Evolutionary conservation across 768 basidiomycete genomes (phyloP), one percentile per base, ranked within the genome.

Genomic region (Trametes elegans): DNA sequence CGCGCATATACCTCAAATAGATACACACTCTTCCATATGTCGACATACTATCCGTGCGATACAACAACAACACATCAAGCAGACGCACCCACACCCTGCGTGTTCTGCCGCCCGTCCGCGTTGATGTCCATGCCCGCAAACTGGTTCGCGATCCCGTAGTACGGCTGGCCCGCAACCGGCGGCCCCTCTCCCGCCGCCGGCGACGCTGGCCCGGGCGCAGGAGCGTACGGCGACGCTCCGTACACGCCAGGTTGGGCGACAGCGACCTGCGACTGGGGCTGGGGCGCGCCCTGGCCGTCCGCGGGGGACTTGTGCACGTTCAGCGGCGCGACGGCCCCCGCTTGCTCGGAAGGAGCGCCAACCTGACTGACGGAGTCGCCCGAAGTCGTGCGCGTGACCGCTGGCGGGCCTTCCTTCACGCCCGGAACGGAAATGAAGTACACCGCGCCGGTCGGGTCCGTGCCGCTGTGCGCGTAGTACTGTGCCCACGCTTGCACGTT

Each of bases 401-500:
- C 21, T 3, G 62, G 18, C 11, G 67, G 62, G 5, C 61, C 69
- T 48, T 81, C 82, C 62, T 81, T 85, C 39, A 92, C 76, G 2
- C 88, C 90, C 7, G 89, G 90, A 1, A 92, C 82, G 2, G 82
- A 83, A 44, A 87, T 70, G 62, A 93, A 93, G 71, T 93, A 93
- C 34, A 92, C 87, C 7, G 85, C 74, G 8, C 91, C 91, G 5
- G 87, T 82, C 0, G 76, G 68, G 55, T 92, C 90, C 41, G 70
- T 80, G 3, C 90, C 90, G 23, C 91, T 91, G 55, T 85, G 81
- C 0, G 85, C 84, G 65, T 93, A 93, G 69, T 93, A 93, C 61
- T 84, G 80, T 6, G 88, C 90, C 90, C 90, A 93, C 0, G 87
- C 88, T 65, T 92, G 90, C 19, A 85, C 89, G 58, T 90, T 90